Evolutionary conservation across 768 basidiomycete species (phyloP), one percentile per base, ranked within the genome.

Genomic region (Naganishia vishniacii): DNA sequence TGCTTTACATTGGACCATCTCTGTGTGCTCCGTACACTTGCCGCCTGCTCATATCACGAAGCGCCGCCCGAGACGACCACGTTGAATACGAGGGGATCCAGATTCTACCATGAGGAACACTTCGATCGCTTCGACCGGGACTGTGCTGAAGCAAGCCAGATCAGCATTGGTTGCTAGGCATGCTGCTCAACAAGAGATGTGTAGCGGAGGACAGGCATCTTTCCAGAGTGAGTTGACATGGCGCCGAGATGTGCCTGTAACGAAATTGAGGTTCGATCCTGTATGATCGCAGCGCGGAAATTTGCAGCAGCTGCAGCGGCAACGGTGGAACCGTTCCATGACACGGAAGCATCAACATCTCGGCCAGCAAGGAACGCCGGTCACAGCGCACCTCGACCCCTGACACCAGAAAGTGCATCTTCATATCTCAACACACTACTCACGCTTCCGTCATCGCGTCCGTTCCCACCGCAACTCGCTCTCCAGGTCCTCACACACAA

Each of bases 401-500:
- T 51, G 18, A 64, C 74, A 68, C 71, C 75, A 69, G 53, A 72
- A 71, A n/a, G 70, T 69, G 53, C 72, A 45, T 42, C 67, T 29
- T 47, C 69, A 29, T 75, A 71, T 67, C 65, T 77, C 28, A 62
- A 67, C 47, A 63, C 73, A 46, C 66, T 77, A 5, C 68, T 77
- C 34, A 47, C 61, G 40, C 61, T 77, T 1, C 72, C 74, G 8
- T 51, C 70, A 15, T 47, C 67, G 12, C 65, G 65, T n/a, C 61
- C 64, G 47, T 73, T 77, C 65, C 68, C 74, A 18, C 71, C 72
- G 1, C 48, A 61, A n/a, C 68, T 75, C 9, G 69, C 74, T 6
- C 66, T 77, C 3, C 74, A 73, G 42, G 73, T 74, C 56, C 64
- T 77, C 18, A 77, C 75, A 0, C 75, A 77, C 62, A 75, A 75